Conservation (phyloP, 768 basidiomycete species). For the Leccinellum rugosiceps region DNA sequence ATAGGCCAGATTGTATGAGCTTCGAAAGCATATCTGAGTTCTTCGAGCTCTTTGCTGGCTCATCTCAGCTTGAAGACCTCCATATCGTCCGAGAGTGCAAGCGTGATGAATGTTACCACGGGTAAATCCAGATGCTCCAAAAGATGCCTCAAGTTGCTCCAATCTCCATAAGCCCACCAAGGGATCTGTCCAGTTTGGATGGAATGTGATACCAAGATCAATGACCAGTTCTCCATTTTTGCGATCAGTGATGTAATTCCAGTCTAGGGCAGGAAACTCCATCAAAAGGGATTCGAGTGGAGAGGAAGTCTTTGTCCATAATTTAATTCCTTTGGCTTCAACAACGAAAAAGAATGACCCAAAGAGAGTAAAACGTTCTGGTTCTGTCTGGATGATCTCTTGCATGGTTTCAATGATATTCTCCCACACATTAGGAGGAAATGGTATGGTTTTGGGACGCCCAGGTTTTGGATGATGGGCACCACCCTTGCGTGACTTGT, state of each 20-base stretch:
- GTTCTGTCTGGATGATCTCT: not conserved
- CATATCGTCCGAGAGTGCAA: not conserved
- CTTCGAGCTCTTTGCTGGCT: not conserved
- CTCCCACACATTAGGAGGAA: not conserved
- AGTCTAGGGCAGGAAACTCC: not conserved
- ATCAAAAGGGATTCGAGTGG: not conserved
- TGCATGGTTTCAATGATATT: slow-evolving; percentile 6
- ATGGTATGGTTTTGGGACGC: slow-evolving; percentile 7
- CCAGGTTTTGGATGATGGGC: not conserved
- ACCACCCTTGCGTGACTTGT: slow-evolving; percentile 1
- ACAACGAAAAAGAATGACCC: slow-evolving; percentile 1
- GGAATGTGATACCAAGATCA: not conserved
- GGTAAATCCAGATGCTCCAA: not conserved
- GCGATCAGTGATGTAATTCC: not conserved
- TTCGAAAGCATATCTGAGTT: not conserved
- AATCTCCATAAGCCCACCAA: not conserved
- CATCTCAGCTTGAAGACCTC: slow-evolving; percentile 3
- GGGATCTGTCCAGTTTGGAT: not conserved
- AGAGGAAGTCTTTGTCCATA: not conserved
- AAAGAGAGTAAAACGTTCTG: not conserved
- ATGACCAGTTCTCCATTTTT: not conserved
- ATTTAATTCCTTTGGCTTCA: not conserved
- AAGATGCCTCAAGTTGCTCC: not conserved
- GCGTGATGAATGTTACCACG: not conserved
- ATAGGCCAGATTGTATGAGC: slow-evolving; percentile 1